Conservation (phyloP, 179 eudicot genomes). For the Beta lomatogona region DNA sequence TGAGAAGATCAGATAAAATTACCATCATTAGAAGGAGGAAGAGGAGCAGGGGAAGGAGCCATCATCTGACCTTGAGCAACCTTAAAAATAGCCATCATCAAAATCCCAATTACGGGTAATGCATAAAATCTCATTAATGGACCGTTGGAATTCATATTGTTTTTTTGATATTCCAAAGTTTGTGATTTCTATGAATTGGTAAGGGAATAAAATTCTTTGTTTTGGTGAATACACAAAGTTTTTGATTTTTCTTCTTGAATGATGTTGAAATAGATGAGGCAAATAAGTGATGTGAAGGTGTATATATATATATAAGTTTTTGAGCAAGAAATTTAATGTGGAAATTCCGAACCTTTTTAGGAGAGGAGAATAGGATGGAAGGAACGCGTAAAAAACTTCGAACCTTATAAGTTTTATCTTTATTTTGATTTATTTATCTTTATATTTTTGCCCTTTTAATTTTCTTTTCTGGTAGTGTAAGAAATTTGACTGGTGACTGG, state of each 20-base stretch:
- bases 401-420: too few species aligned
- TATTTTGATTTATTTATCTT: background rate
- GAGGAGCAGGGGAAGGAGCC: constrained; percentile 31
- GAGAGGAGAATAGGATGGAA: constrained; percentile 20
- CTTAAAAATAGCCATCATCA: constrained; percentile 22
- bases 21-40: constrained; percentile 29
- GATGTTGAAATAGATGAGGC: background rate
- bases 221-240: background rate
- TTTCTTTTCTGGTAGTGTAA: background rate
- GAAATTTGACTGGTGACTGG: constrained; percentile 15
- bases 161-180: background rate
- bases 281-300: background rate
- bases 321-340: background rate
- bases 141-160: constrained; percentile 24
- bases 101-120: constrained; percentile 18
- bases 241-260: too few species aligned
- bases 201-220: background rate
- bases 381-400: constrained; percentile 19
- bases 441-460: background rate
- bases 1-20: background rate
- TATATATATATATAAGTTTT: constrained; percentile 15
- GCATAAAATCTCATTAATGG: constrained; percentile 19
- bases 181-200: background rate
- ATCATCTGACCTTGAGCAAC: constrained; percentile 24
- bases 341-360: background rate